Conservation (phyloP, 345 rosid species). For the Lumnitzera littorea region DNA sequence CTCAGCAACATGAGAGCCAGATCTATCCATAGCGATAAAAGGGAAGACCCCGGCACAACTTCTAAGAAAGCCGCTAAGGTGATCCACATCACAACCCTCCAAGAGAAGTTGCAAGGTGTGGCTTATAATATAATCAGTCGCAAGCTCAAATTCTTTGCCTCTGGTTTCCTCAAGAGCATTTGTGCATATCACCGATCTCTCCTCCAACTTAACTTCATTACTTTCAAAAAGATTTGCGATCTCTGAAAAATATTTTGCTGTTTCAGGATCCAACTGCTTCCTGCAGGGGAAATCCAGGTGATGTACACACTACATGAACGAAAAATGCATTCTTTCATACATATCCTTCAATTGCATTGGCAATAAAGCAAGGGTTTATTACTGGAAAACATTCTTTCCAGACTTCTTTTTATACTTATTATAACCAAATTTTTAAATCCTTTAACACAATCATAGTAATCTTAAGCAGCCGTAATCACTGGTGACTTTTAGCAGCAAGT, state of each 20-base stretch:
- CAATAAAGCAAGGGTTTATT: no score
- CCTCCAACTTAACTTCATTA: slow-evolving; percentile 63
- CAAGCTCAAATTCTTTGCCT: slow-evolving; percentile 78
- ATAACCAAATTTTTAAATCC: not conserved
- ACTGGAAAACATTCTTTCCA: no score
- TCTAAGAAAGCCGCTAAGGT: slow-evolving; percentile 71
- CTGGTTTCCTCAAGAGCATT: slow-evolving; percentile 82
- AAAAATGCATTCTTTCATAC: not conserved
- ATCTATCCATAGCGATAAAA: slow-evolving; percentile 81
- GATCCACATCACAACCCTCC: slow-evolving; percentile 78
- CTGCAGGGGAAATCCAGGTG: slow-evolving; percentile 27
- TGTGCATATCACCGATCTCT: slow-evolving; percentile 57
- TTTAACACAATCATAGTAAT: not conserved
- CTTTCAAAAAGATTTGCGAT: slow-evolving; percentile 81
- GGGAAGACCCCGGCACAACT: slow-evolving; percentile 59
- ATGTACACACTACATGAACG: not conserved
- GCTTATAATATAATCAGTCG: slow-evolving; percentile 86
- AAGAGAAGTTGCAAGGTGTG: slow-evolving; percentile 78
- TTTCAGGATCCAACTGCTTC: slow-evolving; percentile 83
- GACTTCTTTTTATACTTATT: no score
- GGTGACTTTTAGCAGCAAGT: no score
- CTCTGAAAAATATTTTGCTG: slow-evolving; percentile 68
- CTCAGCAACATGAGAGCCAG: slow-evolving; percentile 96
- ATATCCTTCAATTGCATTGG: not conserved
- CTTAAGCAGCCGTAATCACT: no score